Percentiles rank a stretch among this genome's conserved stretches.
Conservation (phyloP, 2,329 filamentous ascomycete species). For the Allantophomopsis cytisporea region DNA sequence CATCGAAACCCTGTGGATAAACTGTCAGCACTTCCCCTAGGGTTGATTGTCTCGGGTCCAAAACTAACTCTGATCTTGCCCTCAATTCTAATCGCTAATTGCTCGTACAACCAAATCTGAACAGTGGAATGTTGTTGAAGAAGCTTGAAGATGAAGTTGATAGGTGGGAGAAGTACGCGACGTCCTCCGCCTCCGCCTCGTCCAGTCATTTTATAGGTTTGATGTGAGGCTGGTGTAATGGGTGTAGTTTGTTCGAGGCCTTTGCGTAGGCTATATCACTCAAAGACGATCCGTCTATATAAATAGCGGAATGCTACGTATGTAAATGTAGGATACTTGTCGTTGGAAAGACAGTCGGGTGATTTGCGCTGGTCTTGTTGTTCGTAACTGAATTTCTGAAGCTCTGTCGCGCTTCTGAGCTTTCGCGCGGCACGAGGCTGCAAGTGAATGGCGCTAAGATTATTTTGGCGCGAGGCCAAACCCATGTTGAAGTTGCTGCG, state of each 20-base stretch:
- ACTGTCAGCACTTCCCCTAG: too few relatives aligned
- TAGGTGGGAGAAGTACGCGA: conserved; percentile 61
- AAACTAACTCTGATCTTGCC: conserved; percentile 77
- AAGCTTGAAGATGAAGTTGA: conserved; percentile 91
- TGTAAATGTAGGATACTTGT: too few relatives aligned
- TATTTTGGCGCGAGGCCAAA: neutral
- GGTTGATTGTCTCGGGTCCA: too few relatives aligned
- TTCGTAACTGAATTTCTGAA: too few relatives aligned
- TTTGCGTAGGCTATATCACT: too few relatives aligned
- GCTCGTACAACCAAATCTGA: conserved; percentile 94
- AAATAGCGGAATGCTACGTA: too few relatives aligned
- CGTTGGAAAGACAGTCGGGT: too few relatives aligned
- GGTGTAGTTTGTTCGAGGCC: too few relatives aligned
- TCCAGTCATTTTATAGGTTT: conserved; percentile 16
- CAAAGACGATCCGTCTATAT: too few relatives aligned
- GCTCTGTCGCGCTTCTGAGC: neutral
- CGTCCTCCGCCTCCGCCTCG: conserved; percentile 27
- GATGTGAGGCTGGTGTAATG: neutral
- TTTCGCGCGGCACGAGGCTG: neutral
- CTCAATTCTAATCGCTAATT: conserved; percentile 86
- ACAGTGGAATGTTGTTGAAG: conserved; percentile 66
- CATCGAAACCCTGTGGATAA: conserved; percentile 70
- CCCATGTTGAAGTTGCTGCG: too few relatives aligned
- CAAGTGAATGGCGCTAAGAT: neutral
- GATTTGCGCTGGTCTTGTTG: too few relatives aligned